phyloP scores from a whole-genome alignment of 805 yeast species.

The Saturnispora dispora region DNA sequence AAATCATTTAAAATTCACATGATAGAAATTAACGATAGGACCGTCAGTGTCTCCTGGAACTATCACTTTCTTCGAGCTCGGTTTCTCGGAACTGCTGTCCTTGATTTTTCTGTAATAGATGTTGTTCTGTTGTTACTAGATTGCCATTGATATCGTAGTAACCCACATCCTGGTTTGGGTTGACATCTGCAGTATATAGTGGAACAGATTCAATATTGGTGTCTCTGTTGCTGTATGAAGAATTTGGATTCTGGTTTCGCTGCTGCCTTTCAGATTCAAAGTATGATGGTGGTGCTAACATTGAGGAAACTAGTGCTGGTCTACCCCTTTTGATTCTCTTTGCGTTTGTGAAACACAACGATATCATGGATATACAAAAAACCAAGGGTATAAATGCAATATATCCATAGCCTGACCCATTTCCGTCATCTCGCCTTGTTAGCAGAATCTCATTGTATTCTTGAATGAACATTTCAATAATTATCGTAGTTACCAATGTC shows the following conservation, averaged over 20 bases:
- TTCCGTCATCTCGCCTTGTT: neutral
- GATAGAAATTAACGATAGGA: neutral
- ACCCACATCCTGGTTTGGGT: constrained; percentile 64
- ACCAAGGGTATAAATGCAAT: constrained; percentile 39
- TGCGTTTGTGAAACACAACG: constrained; percentile 39
- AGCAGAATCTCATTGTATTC: neutral
- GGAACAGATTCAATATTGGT: constrained; percentile 36
- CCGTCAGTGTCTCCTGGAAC: neutral
- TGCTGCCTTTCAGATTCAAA: constrained; percentile 34
- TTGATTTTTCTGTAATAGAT: neutral
- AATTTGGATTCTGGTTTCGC: constrained; percentile 20
- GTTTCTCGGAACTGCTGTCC: neutral
- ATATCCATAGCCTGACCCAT: neutral
- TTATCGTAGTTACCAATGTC: neutral
- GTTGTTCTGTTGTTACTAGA: constrained; percentile 25
- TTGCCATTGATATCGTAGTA: constrained; percentile 59
- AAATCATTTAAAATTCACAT: neutral
- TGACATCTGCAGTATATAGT: constrained; percentile 56
- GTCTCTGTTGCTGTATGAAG: constrained; percentile 19
- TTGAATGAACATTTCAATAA: neutral
- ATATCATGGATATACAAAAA: constrained; percentile 36
- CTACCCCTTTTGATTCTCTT: constrained; percentile 43
- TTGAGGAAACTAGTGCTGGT: constrained; percentile 55
- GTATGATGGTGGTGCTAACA: constrained; percentile 58
- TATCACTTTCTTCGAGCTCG: neutral